These are phyloP conservation scores for Apiospora pterosperma DNA, from an alignment of 2,329 filamentous ascomycete species.

Conservation along the genomic window DNA sequence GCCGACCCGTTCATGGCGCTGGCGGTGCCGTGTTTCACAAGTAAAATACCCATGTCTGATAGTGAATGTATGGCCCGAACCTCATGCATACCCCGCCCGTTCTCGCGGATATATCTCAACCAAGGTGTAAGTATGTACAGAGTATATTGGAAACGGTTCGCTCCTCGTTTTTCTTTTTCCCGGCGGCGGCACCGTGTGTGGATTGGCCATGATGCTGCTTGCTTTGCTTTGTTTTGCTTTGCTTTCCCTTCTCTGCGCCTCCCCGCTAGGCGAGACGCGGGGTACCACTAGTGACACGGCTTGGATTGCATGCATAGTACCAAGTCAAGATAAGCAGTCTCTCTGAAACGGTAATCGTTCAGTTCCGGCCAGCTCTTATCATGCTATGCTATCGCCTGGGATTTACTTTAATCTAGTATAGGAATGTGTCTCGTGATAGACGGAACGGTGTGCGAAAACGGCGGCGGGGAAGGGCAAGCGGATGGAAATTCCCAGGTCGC, in stretches of 20 bases:
- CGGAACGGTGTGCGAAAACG: too few species aligned
- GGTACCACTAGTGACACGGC: not conserved
- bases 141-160: not conserved
- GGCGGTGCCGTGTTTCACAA: not conserved
- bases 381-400: not conserved
- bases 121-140: too few species aligned
- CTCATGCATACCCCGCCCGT: not conserved
- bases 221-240: not conserved
- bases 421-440: too few species aligned
- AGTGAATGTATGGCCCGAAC: not conserved
- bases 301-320: not conserved
- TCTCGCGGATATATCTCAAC: not conserved
- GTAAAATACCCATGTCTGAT: not conserved
- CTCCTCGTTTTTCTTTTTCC: not conserved
- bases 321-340: not conserved
- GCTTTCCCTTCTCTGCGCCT: not conserved
- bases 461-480: too few species aligned
- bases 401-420: too few species aligned
- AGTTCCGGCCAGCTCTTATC: not conserved
- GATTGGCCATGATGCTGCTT: not conserved
- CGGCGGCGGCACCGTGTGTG: not conserved
- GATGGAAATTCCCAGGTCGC: too few species aligned
- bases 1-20: not conserved
- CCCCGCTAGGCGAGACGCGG: not conserved
- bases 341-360: too few species aligned